Conservation (phyloP, 345 rosid genomes). For the Excoecaria agallocha region DNA sequence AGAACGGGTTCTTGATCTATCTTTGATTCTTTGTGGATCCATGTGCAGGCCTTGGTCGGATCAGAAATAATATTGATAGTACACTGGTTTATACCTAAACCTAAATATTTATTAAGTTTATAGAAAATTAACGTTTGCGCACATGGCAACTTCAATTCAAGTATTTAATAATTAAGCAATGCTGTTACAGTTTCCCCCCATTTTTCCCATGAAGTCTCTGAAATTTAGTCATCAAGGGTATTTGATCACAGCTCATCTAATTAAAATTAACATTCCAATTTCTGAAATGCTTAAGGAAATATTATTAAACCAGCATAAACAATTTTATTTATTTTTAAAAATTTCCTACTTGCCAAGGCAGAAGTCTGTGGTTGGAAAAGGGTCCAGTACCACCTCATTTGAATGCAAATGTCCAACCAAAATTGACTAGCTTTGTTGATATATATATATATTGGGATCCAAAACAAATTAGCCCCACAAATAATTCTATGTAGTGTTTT, state of each 20-base stretch:
- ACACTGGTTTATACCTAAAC: conserved; percentile 3
- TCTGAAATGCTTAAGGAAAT: conserved; percentile 1
- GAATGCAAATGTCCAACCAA: conserved; percentile 33
- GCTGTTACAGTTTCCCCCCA: too few relatives aligned
- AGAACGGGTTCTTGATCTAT: too few relatives aligned
- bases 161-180: neutral
- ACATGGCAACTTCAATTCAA: neutral
- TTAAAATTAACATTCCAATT: neutral
- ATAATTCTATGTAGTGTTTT: conserved; percentile 11
- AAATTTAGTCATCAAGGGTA: neutral
- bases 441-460: neutral
- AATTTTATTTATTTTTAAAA: neutral
- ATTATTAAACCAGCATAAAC: neutral
- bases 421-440: conserved; percentile 30
- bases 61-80: neutral
- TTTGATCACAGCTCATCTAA: neutral
- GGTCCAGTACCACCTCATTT: conserved; percentile 15
- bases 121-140: neutral
- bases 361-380: conserved; percentile 8
- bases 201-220: neutral
- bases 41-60: neutral
- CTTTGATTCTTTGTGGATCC: neutral
- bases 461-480: conserved; percentile 14
- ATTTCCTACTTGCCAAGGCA: neutral
- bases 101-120: neutral